Conservation (phyloP, 1,284 basidiomycete species). For the Amylostereum areolatum region DNA sequence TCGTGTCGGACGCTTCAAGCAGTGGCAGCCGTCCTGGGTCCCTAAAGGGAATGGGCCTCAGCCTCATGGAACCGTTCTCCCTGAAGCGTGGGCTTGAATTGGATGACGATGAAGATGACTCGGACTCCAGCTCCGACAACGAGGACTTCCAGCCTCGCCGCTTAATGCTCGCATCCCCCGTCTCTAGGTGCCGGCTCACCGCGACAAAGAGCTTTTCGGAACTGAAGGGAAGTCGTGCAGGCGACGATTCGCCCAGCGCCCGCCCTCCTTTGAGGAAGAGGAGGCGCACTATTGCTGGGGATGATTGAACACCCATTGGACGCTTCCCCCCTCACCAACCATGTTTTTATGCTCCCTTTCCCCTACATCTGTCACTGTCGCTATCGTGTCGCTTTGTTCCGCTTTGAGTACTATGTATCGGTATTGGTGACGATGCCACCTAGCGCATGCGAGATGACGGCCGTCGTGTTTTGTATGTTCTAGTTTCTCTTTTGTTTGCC, state of each 20-base stretch:
- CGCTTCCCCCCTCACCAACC: not conserved
- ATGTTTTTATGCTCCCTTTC: slow-evolving; percentile 3
- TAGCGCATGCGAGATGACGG: not conserved
- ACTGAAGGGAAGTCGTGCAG: not conserved
- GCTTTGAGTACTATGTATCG: not conserved
- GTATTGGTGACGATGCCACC: not conserved
- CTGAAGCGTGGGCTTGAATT: slow-evolving; percentile 15
- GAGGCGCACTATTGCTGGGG: slow-evolving; percentile 46
- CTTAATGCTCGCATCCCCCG: not conserved
- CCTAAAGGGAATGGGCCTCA: slow-evolving; percentile 21
- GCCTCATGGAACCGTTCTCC: slow-evolving; percentile 49
- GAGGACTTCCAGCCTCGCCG: not conserved
- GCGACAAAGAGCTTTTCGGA: not conserved
- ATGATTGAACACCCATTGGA: slow-evolving; percentile 8
- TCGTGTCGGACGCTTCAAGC: slow-evolving; percentile 28
- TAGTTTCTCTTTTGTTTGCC: not conserved
- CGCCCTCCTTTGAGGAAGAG: slow-evolving; percentile 30
- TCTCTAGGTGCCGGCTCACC: not conserved
- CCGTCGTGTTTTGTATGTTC: not conserved
- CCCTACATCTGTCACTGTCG: not conserved
- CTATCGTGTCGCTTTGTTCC: not conserved
- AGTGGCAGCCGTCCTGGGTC: slow-evolving; percentile 26
- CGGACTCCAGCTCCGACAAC: slow-evolving; percentile 7
- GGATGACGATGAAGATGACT: slow-evolving; percentile 8
- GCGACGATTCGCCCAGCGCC: not conserved